Evolutionary conservation across 495 filamentous ascomycete species (phyloP), one percentile per base, ranked within the genome.

Genomic region (Penicillium malachiteum): DNA sequence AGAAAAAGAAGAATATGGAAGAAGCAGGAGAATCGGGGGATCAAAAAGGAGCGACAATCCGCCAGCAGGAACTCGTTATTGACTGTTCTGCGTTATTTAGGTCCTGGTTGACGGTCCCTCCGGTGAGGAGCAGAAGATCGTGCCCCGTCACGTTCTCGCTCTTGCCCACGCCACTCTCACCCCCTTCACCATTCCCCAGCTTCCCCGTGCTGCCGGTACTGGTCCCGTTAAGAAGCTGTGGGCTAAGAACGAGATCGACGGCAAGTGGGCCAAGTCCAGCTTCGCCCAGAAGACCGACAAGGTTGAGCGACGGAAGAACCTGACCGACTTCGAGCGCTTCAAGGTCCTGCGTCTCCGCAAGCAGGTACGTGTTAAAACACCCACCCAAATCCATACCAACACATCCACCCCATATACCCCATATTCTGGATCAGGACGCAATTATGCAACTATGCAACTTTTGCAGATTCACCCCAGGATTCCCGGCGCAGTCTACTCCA

Each of bases 291-390:
- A 87, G 81, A 84, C 88, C 71, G 83, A 84, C 60, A 82, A 86
- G 75, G 80, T 81, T 64, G 84, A 90, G 80, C 91, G 90, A 82
- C 87, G 95, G 80, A 87, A 84, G 77, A 85, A 86, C 65, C 82
- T 99, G 58, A 93, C 84, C 80, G 95, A 99, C 82, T 97, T 99
- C 73, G 95, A 99, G 84, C 87, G 94, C 70, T 99, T 97, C 90
- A 97, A 97, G 87, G 92, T 97, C 63, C 82, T 97, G 84, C 83
- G 91, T 73, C 81, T 97, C 79, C 91, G 88, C 85, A 97, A 97
- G 87, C 92, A 97, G 89, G 84, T 87, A 78, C 58, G 84, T 49
- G 37, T 7, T n/a, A n/a, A n/a, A n/a, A 49, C 45, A 26, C 12
- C 2, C 8, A 10, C 37, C 26, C 45, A 48, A n/a, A n/a, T 6